Evolutionary conservation across 2,329 filamentous ascomycete genomes (phyloP), one percentile per base, ranked within the genome.

Genomic region (Aureobasidium subglaciale): DNA sequence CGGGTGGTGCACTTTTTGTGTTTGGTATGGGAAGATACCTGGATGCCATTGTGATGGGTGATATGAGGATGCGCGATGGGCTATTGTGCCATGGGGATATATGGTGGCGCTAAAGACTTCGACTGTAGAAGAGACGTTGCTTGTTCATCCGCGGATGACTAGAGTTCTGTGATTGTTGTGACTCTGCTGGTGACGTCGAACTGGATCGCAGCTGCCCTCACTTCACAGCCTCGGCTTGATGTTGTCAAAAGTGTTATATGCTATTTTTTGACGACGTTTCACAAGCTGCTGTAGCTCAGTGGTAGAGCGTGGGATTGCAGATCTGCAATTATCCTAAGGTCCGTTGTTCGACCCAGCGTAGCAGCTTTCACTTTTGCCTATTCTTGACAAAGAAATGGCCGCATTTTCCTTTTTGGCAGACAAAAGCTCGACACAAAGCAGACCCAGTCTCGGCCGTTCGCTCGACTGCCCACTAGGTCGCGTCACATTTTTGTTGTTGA

Each of bases 41-140:
- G 22, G 58, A 59, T n/a, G 58, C 58, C 58, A 59, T 59, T 29
- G 50, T 34, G 42, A 24, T 41, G 34, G 30, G 6, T n/a, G 35
- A 16, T 22, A 22, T 32, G n/a, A 8, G 16, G 24, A 10, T 37
- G 32, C 8, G 46, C n/a, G n/a, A 29, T 37, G 32, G 32, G 24
- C 46, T 50, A 38, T 38, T 29, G 46, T 50, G 46, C 46, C 46
- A 50, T 50, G 32, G 10, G 24, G 2, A n/a, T 50, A 15, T 7
- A n/a, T 29, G 9, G 3, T 20, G 10, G n/a, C 11, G 15, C 15
- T 5, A n/a, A 7, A 18, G 46, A 8, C 16, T 27, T 5, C n/a
- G 22, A 18, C 5, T 16, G 30, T 18, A 3, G 22, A 18, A 20
- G 2, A 27, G n/a, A 37, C 29, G 32, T 50, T 15, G 32, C 46